A percentile compares a stretch with the other conserved stretches of the same genome.
Conservation (phyloP, 768 basidiomycete genomes). For the Leucocoprinus leucothites region DNA sequence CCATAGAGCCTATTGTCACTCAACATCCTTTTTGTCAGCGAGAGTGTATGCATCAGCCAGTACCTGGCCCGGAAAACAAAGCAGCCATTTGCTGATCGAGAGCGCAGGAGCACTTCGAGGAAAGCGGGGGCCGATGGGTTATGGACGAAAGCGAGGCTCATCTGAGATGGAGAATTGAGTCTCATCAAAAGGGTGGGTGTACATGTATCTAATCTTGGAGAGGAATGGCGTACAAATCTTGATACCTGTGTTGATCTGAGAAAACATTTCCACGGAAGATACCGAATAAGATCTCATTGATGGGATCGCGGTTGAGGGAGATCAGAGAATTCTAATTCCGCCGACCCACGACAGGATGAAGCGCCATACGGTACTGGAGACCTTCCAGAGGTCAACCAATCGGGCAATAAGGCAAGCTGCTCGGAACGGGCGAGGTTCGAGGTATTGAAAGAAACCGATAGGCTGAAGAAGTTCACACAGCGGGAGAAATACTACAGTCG, state of each 20-base stretch:
- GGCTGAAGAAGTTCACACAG: slow-evolving; percentile 27
- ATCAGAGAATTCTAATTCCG: slow-evolving; percentile 40
- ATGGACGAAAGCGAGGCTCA: not conserved
- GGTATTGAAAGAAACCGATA: slow-evolving; percentile 39
- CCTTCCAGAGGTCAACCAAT: slow-evolving; percentile 34
- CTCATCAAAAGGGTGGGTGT: slow-evolving; percentile 4
- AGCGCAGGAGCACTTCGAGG: not conserved
- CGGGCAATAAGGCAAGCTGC: slow-evolving; percentile 37
- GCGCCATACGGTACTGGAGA: slow-evolving; percentile 35
- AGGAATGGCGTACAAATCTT: slow-evolving; percentile 3
- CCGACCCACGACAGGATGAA: slow-evolving; percentile 37
- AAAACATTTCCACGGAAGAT: slow-evolving; percentile 8
- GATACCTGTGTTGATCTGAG: not conserved
- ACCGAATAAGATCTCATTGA: slow-evolving; percentile 9
- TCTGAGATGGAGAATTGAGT: not conserved
- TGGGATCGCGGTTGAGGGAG: slow-evolving; percentile 19
- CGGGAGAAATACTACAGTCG: slow-evolving; percentile 29
- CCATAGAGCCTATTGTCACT: too few species aligned
- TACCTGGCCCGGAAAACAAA: not conserved
- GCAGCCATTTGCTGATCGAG: not conserved
- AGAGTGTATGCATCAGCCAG: slow-evolving; percentile 1
- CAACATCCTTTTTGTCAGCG: not conserved
- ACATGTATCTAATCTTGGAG: slow-evolving; percentile 8
- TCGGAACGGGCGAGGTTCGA: slow-evolving; percentile 45
- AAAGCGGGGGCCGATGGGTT: not conserved